Percentiles rank a stretch among this genome's conserved stretches.
phyloP scores from a whole-genome alignment of 805 yeast genomes.

The Wickerhamiella cacticola region DNA sequence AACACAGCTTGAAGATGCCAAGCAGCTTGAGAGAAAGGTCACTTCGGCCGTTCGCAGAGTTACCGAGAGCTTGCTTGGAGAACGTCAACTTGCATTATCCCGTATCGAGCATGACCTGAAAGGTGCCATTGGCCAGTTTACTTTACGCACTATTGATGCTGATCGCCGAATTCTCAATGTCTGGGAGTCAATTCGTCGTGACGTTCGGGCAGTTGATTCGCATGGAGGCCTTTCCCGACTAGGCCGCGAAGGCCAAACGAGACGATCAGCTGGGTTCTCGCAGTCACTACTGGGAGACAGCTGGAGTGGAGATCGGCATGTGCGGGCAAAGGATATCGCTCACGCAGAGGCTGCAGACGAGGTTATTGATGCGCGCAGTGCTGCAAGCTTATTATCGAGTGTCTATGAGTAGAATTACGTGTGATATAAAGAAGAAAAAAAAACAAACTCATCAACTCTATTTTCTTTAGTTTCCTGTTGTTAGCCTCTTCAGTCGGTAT shows the following conservation, averaged over 20 bases:
- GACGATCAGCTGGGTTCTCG: constrained; percentile 32
- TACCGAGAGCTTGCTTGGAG: constrained; percentile 73
- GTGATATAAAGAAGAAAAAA: no score
- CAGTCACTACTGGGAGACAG: constrained; percentile 43
- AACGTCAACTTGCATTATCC: constrained; percentile 46
- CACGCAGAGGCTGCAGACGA: constrained; percentile 23
- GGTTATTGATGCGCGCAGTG: constrained; percentile 65
- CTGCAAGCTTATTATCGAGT: constrained; percentile 62
- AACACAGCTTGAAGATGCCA: constrained; percentile 63
- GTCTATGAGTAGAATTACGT: constrained; percentile 5
- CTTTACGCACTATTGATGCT: constrained; percentile 65
- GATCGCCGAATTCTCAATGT: constrained; percentile 69
- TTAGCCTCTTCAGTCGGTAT: no score
- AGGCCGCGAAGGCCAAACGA: constrained; percentile 54
- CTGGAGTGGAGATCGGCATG: constrained; percentile 47
- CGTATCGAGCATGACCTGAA: constrained; percentile 48
- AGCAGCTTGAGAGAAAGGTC: constrained; percentile 60
- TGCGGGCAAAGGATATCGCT: constrained; percentile 28
- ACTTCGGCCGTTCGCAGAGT: constrained; percentile 69
- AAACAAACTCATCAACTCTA: no score
- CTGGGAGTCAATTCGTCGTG: constrained; percentile 59
- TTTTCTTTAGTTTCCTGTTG: no score
- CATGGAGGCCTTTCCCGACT: constrained; percentile 72
- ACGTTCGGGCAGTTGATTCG: constrained; percentile 61
- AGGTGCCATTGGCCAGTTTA: constrained; percentile 43